These are phyloP conservation scores for Arabidopsis thaliana DNA, from an alignment of 345 rosid species.

Conservation along the genomic window DNA sequence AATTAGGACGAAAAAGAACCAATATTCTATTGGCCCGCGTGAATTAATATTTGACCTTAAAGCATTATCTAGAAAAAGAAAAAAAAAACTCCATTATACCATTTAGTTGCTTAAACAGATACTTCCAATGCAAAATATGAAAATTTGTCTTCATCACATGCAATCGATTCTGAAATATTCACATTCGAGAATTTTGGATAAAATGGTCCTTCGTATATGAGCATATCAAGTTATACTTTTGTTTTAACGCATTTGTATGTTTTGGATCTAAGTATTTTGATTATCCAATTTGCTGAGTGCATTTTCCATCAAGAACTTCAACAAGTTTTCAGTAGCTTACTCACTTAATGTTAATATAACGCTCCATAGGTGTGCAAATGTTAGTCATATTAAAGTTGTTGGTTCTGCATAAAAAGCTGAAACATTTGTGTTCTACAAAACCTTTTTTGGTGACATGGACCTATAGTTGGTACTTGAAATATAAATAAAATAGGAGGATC, in stretches of 20 bases:
- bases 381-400: conserved; percentile 19
- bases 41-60: conserved; percentile 41
- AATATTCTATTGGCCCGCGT: conserved; percentile 41
- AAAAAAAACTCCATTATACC: conserved; percentile 11
- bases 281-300: conserved; percentile 6
- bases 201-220: not conserved
- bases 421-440: conserved; percentile 45
- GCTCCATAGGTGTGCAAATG: conserved; percentile 24
- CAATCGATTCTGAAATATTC: not conserved
- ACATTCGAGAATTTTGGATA: not conserved
- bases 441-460: conserved; percentile 45
- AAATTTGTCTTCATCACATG: not conserved
- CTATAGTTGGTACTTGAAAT: conserved; percentile 10
- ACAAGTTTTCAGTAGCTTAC: too few species aligned
- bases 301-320: not conserved
- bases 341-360: not conserved
- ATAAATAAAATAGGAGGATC: conserved; percentile 7
- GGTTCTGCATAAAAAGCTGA: conserved; percentile 43
- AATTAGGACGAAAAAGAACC: conserved; percentile 10
- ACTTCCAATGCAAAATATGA: not conserved
- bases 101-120: not conserved
- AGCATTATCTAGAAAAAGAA: conserved; percentile 47
- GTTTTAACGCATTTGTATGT: not conserved
- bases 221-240: not conserved
- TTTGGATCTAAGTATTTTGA: not conserved